Conservation (phyloP, 441 rosid species). For the Pelargonium cotyledonis region DNA sequence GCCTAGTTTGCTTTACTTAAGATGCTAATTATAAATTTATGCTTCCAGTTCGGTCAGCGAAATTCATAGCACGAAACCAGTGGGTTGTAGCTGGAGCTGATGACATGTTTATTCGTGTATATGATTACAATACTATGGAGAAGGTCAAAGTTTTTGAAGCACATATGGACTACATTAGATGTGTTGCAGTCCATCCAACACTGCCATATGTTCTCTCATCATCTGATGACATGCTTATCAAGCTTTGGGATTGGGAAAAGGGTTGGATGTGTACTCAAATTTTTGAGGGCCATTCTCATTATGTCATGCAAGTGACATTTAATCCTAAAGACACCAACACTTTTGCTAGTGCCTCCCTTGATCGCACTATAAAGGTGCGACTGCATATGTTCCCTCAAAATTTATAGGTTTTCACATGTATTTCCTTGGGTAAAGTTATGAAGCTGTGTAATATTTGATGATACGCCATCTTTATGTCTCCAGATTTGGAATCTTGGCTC, state of each 20-base stretch:
- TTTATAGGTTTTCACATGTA: constrained; percentile 7
- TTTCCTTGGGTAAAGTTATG: constrained; percentile 14
- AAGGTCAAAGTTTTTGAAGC: constrained; percentile 80
- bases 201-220: constrained; percentile 74
- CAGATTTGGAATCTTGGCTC: constrained; percentile 98
- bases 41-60: constrained; percentile 63
- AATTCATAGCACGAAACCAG: constrained; percentile 60
- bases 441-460: background rate
- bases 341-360: constrained; percentile 91
- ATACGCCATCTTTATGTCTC: constrained; percentile 8
- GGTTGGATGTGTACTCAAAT: constrained; percentile 75
- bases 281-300: constrained; percentile 81
- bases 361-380: constrained; percentile 67
- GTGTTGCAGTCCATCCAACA: constrained; percentile 68
- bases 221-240: constrained; percentile 80
- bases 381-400: constrained; percentile 7
- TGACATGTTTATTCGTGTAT: constrained; percentile 63
- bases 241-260: constrained; percentile 96
- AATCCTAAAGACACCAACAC: constrained; percentile 62
- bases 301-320: constrained; percentile 79
- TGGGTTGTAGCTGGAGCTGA: constrained; percentile 81
- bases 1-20: background rate
- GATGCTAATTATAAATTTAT: constrained; percentile 12
- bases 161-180: constrained; percentile 74
- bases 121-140: constrained; percentile 70